These are phyloP conservation scores for Diutina scorzettiae DNA, from an alignment of 1,139 yeast species.

Conservation along the genomic window DNA sequence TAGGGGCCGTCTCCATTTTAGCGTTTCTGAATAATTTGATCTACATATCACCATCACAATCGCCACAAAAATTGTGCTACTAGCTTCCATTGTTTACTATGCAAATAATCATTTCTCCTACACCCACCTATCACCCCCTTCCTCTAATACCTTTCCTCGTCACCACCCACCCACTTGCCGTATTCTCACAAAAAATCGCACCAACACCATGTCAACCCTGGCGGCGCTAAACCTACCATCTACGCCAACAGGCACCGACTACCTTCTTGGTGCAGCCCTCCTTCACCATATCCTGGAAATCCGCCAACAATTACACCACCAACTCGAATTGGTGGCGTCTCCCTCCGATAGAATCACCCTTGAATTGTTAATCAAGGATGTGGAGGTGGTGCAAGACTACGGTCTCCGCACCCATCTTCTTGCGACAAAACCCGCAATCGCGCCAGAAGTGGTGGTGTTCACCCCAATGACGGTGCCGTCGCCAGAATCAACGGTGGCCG, in stretches of 20 bases:
- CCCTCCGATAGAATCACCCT: background rate
- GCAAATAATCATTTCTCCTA: no score
- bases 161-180: no score
- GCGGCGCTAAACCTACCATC: no score
- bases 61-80: no score
- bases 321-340: background rate
- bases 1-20: no score
- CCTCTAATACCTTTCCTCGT: no score
- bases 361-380: background rate
- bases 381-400: background rate
- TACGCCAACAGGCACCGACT: background rate
- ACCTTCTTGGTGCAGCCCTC: background rate
- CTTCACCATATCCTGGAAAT: background rate
- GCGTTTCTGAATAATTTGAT: no score
- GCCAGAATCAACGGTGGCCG: background rate
- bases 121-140: no score
- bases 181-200: no score
- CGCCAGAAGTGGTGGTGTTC: slow-evolving; percentile 1
- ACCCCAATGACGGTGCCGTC: background rate
- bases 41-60: no score
- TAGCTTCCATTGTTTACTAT: no score
- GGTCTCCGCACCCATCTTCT: background rate
- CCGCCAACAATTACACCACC: background rate
- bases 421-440: background rate
- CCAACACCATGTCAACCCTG: no score